phyloP scores from a whole-genome alignment of 176 grass and related monocot genomes.

The Bonia amplexicaulis region DNA sequence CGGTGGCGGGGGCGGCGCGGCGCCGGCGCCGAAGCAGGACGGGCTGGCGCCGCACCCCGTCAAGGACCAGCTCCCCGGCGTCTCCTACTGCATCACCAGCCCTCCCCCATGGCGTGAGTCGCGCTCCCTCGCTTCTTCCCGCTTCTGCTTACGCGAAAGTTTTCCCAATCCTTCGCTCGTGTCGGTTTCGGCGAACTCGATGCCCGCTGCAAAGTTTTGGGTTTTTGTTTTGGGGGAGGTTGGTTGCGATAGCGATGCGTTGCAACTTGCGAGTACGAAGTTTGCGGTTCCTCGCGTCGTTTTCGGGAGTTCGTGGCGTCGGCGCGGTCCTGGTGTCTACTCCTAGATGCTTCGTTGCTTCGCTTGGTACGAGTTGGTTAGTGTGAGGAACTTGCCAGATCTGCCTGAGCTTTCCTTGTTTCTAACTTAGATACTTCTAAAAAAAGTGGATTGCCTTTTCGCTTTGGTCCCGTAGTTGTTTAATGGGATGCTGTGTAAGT shows the following conservation, averaged over 20 bases:
- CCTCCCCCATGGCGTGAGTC: conserved; percentile 95
- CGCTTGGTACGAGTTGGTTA: neutral
- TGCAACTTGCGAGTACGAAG: neutral
- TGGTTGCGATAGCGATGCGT: conserved; percentile 15
- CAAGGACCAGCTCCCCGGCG: conserved; percentile 76
- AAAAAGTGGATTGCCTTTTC: conserved; percentile 30
- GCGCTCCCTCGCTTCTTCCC: neutral
- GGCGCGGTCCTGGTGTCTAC: neutral
- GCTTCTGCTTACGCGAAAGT: neutral
- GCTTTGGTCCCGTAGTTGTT: conserved; percentile 16
- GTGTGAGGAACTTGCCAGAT: conserved; percentile 32
- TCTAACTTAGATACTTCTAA: conserved; percentile 10
- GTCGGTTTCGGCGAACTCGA: neutral
- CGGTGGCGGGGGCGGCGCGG: conserved; percentile 52
- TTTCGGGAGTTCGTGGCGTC: conserved; percentile 4
- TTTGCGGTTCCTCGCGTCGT: conserved; percentile 34
- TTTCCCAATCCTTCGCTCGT: neutral
- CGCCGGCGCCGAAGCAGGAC: conserved; percentile 78
- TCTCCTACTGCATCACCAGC: conserved; percentile 97
- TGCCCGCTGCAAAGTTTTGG: neutral
- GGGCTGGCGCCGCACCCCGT: conserved; percentile 90
- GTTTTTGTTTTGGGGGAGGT: neutral
- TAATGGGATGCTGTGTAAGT: neutral
- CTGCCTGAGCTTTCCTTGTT: conserved; percentile 33
- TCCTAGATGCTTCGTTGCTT: neutral